Base-by-base conservation (phyloP, 305 asterid species). In the Rubia peregrina region DNA sequence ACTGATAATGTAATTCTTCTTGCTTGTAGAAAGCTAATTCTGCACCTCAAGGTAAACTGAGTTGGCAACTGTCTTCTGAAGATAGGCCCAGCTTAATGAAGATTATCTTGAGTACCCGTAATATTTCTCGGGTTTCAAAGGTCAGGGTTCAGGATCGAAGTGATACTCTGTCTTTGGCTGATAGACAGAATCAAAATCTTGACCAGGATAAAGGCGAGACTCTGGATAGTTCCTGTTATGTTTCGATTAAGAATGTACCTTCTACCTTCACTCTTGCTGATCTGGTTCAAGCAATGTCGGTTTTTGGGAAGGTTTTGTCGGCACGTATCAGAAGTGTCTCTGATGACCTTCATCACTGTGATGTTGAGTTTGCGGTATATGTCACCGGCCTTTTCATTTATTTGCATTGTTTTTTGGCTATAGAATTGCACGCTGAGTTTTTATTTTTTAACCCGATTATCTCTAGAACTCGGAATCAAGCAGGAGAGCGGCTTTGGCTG, bases 281-380 rank as follows among this genome's bases (percentile, higher is more conserved):
- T 79, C 79, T 83, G 56, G 76, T 81, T 43, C 78, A 74, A 73
- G 82, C 85, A 70, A 59, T 80, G 75, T 85, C 88, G 65, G 77
- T 65, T 49, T 81, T 74, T 51, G 90, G 88, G 69, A 75, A 83
- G 67, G 81, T 83, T 70, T 71, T 78, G 17, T 74, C 82, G 53
- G 85, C 88, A 59, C 80, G 80, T 13, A 74, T 81, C 53, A 53
- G 75, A 59, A 74, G 67, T 61, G 65, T 74, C 42, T 70, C 83
- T 24, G 69, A 67, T 55, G 78, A 75, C 51, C 67, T 74, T 9
- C 67, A 55, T 81, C 72, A 78, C 72, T 85, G 87, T 41, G 71
- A 81, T 67, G 71, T 81, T 24, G 80, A 78, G 65, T 85, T 81
- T 65, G 80, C 76, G 86, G 90, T 85, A 36, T 36, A 78, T 68